Evolutionary conservation across 768 basidiomycete species (phyloP), one percentile per base, ranked within the genome.

Genomic region (Amylocystis lapponica): DNA sequence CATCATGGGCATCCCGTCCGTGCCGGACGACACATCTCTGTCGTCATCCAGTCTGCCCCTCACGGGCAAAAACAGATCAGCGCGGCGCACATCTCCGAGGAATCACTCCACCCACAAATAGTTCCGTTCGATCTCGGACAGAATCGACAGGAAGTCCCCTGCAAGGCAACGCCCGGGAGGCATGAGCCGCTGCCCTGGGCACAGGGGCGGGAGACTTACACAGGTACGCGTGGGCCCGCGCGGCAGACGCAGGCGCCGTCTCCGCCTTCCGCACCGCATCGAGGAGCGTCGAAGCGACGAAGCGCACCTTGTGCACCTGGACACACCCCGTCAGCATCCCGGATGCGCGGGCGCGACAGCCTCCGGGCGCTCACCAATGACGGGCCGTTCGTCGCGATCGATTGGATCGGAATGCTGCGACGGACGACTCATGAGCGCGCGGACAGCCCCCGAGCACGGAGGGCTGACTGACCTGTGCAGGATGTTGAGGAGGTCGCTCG

Each of bases 131-230:
- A 95, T 92, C 67, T 94, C 92, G 27, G 84, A 88, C 33, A 95
- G 63, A 51, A 95, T 92, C 39, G 84, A 88, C 21, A 94, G 66
- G 66, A 95, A 95, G 67, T 94, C 91, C 87, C 87, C 89, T 91
- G 54, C 21, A 26, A 27, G 26, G 27, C 36, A n/a, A 27, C 33
- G 38, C 23, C 25, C 23, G 10, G 35, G 20, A 34, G 33, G 17
- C 16, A 26, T 32, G 36, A 16, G 22, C 43, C 39, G 17, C 14
- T 30, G 29, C 26, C 34, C 23, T 16, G 30, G 25, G 27, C 13
- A 25, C 29, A 41, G 36, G 42, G 27, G 16, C 30, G 8, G 43
- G 27, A 39, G 42, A 66, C 85, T 63, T 58, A 88, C 87, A 90
- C 43, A 93, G 74, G 63, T 89, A 92, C 26, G 81, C 83, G 55